These are phyloP conservation scores for Arabidopsis arenosa DNA, from an alignment of 345 rosid genomes.

Conservation along the genomic window DNA sequence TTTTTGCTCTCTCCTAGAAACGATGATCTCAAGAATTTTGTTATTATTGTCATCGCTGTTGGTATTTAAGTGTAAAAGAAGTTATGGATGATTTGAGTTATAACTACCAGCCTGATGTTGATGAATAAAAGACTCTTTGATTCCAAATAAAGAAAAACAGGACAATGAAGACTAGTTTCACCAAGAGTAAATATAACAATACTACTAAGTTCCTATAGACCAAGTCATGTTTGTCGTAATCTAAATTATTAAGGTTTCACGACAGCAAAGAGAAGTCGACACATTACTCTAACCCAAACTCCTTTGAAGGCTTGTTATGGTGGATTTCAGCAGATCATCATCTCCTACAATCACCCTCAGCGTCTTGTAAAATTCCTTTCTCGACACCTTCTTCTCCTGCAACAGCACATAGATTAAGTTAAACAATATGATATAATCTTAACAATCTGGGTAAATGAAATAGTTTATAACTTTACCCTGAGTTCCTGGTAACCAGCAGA, in stretches of 20 bases:
- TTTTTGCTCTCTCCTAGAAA: constrained; percentile 20
- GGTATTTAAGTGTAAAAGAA: not conserved
- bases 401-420: not conserved
- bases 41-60: not conserved
- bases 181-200: not conserved
- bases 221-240: constrained; percentile 3
- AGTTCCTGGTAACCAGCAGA: constrained; percentile 56
- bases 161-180: not conserved
- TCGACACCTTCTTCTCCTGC: constrained; percentile 66
- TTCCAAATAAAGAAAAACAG: constrained; percentile 3
- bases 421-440: constrained; percentile 12
- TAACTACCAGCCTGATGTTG: not conserved
- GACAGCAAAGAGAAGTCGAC: constrained; percentile 41
- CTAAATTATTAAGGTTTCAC: constrained; percentile 17
- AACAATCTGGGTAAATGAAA: not conserved
- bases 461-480: constrained; percentile 53
- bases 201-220: constrained; percentile 1
- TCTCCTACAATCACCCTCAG: constrained; percentile 67
- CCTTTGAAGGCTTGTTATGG: constrained; percentile 65
- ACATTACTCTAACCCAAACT: constrained; percentile 26
- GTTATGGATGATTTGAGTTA: constrained; percentile 3
- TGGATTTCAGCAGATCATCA: constrained; percentile 66
- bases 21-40: constrained; percentile 8
- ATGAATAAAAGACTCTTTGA: not conserved
- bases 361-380: constrained; percentile 61